A percentile compares a stretch with the other conserved stretches of the same genome.
These are phyloP conservation scores for Aspergillus sclerotiicarbonarius DNA, from an alignment of 495 filamentous ascomycete species.

Conservation along the genomic window DNA sequence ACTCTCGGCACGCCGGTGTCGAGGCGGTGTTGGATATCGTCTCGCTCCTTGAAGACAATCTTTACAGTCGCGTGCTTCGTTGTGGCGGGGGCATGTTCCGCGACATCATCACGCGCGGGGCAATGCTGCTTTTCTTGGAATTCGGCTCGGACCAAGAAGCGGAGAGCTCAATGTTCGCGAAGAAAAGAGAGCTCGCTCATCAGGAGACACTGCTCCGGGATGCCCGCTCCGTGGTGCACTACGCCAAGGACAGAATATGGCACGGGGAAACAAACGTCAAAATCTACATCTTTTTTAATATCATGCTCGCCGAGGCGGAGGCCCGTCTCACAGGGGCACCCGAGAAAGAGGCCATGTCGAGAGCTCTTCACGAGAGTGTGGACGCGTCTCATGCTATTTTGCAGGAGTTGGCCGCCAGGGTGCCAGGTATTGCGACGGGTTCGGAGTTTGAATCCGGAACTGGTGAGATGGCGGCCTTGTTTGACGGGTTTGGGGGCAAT, in stretches of 20 bases:
- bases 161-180: slow-evolving; percentile 18
- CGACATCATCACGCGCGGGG: slow-evolving; percentile 38
- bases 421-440: too few species aligned
- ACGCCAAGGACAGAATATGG: slow-evolving; percentile 38
- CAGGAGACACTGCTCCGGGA: slow-evolving; percentile 32
- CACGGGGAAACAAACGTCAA: slow-evolving; percentile 54
- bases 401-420: neutral
- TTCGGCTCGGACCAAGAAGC: slow-evolving; percentile 29
- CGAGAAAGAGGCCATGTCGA: slow-evolving; percentile 21
- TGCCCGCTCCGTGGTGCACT: slow-evolving; percentile 29
- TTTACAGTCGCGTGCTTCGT: slow-evolving; percentile 39
- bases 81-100: slow-evolving; percentile 50
- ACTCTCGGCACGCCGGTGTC: slow-evolving; percentile 45
- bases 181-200: slow-evolving; percentile 27
- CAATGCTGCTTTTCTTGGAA: slow-evolving; percentile 36
- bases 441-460: too few species aligned
- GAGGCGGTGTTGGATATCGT: slow-evolving; percentile 43
- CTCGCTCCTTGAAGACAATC: slow-evolving; percentile 37
- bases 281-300: slow-evolving; percentile 42
- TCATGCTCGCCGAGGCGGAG: slow-evolving; percentile 42
- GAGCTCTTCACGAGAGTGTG: slow-evolving; percentile 28
- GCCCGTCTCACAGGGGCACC: slow-evolving; percentile 27
- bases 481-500: too few species aligned
- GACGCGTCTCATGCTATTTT: slow-evolving; percentile 27
- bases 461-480: neutral